These are phyloP conservation scores for Ulota crispa DNA, from an alignment of 225 moss, liverwort and hornwort species.

Conservation along the genomic window DNA sequence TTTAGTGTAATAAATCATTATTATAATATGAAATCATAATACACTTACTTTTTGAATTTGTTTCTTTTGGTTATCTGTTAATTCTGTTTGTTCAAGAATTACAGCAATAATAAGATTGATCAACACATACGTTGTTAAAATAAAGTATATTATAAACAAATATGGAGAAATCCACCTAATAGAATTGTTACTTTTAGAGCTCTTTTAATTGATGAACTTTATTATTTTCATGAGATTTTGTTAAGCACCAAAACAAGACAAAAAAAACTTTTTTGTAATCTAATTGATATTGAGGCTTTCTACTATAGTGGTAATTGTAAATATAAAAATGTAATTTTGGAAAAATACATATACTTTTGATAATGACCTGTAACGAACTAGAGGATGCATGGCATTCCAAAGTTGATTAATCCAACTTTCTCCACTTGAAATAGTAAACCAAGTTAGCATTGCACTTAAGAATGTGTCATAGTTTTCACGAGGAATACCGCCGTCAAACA, in stretches of 20 bases:
- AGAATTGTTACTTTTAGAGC: too few species aligned
- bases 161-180: conserved; percentile 78
- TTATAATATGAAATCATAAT: neutral
- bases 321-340: neutral
- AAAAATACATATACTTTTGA: neutral
- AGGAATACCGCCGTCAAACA: conserved; percentile 60
- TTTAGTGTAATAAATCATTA: too few species aligned
- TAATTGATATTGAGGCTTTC: too few species aligned
- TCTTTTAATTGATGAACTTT: neutral
- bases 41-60: conserved; percentile 69
- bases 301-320: too few species aligned
- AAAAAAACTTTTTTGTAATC: too few species aligned
- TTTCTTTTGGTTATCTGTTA: conserved; percentile 85
- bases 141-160: conserved; percentile 52
- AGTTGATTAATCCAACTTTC: conserved; percentile 88
- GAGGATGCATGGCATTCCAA: conserved; percentile 82
- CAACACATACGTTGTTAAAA: conserved; percentile 60
- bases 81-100: conserved; percentile 82
- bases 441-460: conserved; percentile 46
- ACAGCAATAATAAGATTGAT: conserved; percentile 90
- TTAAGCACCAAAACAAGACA: too few species aligned
- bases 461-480: conserved; percentile 81
- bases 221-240: fast-evolving
- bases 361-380: conserved; percentile 53
- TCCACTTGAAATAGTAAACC: conserved; percentile 79